Evolutionary conservation across 2,329 filamentous ascomycete species (phyloP), one percentile per base, ranked within the genome.

Genomic region (Xylariaceae sp.): DNA sequence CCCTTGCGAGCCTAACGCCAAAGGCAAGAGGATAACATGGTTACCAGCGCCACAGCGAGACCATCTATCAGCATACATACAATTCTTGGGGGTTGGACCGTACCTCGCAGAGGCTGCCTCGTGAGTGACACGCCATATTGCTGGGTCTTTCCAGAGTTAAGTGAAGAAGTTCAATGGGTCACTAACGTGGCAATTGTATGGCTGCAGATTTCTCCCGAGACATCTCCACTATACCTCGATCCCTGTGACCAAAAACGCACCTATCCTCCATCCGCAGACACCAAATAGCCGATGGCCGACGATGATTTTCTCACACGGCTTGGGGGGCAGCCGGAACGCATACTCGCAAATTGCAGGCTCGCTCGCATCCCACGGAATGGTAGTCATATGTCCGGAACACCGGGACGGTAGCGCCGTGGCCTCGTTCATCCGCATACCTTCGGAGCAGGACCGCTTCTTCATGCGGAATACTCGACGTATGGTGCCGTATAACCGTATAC

Each of bases 261-360:
- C 80, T 5, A 71, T 92, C 6, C 79, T 85, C 67, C 55, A 76
- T 53, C 66, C 83, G 53, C 65, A 74, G 9, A 73, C 76, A 3
- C 65, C 75, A 2, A 73, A 76, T 3, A 72, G 75, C 53, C 77
- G 84, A 74, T 94, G 89, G 87, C 91, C 91, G 0, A 88, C 91
- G 0, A 85, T 91, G 76, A 78, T 96, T 58, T 95, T 96, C 72
- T 94, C 90, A 1, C 91, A 96, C 67, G 91, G 91, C 1, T 78
- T 96, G 1, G 91, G 89, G 30, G 91, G 91, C 30, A 87, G 84
- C 55, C 82, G 89, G 60, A 94, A 94, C 65, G 85, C 89, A 9
- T 96, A 96, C 74, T 93, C 89, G n/a, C 87, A 92, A 66, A 75
- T 95, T 20, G 87, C 82, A 15, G 89, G 89, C 13, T 90, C 89